Conservation (phyloP, 805 yeast genomes). For the Yarrowia deformans region DNA sequence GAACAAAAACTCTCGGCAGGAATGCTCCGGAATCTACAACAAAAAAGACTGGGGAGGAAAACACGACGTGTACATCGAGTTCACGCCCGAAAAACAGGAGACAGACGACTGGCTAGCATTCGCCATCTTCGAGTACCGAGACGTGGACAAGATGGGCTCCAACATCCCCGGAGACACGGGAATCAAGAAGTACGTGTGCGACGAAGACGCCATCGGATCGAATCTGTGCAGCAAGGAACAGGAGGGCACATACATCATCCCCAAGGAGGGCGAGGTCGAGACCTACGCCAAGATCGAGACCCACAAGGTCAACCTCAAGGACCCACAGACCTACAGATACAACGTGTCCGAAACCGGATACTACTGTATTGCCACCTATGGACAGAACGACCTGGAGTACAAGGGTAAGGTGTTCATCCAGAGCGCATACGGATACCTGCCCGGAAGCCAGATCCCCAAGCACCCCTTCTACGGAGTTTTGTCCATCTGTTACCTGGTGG, state of each 20-base stretch:
- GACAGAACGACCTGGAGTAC: conserved; percentile 54
- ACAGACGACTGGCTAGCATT: conserved; percentile 63
- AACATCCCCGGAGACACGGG: conserved; percentile 41
- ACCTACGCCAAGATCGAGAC: conserved; percentile 64
- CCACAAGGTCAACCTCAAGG: conserved; percentile 61
- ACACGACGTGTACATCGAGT: conserved; percentile 66
- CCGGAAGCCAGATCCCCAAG: conserved; percentile 91
- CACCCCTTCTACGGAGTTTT: conserved; percentile 86
- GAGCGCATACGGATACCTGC: conserved; percentile 87
- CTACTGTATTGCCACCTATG: conserved; percentile 80
- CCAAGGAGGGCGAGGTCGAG: conserved; percentile 54
- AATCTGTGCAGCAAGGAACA: conserved; percentile 63
- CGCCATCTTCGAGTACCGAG: conserved; percentile 84
- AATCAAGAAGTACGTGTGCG: conserved; percentile 70
- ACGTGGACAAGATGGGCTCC: conserved; percentile 71
- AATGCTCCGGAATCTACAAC: conserved; percentile 90
- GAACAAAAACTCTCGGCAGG: conserved; percentile 62
- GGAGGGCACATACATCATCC: conserved; percentile 68
- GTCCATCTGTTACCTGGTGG: conserved; percentile 82
- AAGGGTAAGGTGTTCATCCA: conserved; percentile 79
- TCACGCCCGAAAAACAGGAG: conserved; percentile 43
- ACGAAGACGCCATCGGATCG: conserved; percentile 64
- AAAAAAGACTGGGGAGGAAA: conserved; percentile 87
- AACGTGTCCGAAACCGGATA: conserved; percentile 80
- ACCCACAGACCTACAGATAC: conserved; percentile 68